Evolutionary conservation across 257 asterid genomes (phyloP), one percentile per base, ranked within the genome.

Genomic region (Vinca minor): DNA sequence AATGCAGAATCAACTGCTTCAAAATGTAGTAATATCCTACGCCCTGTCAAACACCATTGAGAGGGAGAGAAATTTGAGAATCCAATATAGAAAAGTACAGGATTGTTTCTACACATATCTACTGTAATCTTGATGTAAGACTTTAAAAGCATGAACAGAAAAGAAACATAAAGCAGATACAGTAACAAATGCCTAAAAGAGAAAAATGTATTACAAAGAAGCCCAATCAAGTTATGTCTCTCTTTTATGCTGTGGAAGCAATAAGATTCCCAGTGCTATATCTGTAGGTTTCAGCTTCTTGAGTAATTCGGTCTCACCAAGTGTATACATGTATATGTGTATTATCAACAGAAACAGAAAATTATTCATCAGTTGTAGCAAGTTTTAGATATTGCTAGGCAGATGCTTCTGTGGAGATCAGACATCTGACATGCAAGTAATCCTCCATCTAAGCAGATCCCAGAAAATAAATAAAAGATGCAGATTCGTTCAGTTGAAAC

Each of bases 1-100:
- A 84, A 89, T 52, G 97, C 96, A 47, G 98, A 92, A 80, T 92
- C 98, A 72, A 89, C 98, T 59, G 88, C 98, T 89, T 92, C 98
- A 81, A 92, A 87, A 78, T 92, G 95, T 61, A 92, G 76, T 49
- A 92, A 82, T 71, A 89, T 82, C 83, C 96, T 85, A 63, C 96
- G 94, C 50, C 93, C 98, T 92, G 95, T 73, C 69, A 73, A 72
- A 64, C 46, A 65, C 57, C 23, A 69, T 32, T 25, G 56, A 72
- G 14, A 59, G 13, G 41, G 18, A 15, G 5, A 55, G 42, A 31
- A 29, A 29, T 17, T 56, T 31, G 42, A 31, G 62, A 56, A 29
- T 31, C 62, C 34, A 56, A 17, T 28, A 28, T 28, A 6, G 9
- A 28, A 0, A 32, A n/a, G 15, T 31, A 56, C 41, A 31, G 42